These are phyloP conservation scores for Alternaria viburni DNA, from an alignment of 2,329 filamentous ascomycete species.

Conservation along the genomic window DNA sequence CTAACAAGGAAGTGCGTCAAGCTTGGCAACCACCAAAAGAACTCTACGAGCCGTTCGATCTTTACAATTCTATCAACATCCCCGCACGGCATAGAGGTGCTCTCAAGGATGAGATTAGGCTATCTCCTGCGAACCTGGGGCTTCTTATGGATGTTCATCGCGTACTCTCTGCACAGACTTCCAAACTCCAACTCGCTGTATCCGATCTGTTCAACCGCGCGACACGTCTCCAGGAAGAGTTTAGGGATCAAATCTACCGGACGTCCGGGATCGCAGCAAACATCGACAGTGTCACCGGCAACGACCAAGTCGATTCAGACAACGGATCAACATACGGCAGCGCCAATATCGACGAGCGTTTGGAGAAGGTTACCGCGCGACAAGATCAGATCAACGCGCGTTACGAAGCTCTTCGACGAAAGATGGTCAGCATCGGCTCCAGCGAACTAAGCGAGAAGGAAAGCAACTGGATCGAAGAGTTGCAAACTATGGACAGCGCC, in stretches of 20 bases:
- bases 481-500: conserved; percentile 52
- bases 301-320: conserved; percentile 54
- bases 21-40: conserved; percentile 68
- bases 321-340: conserved; percentile 58
- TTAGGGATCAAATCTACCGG: conserved; percentile 70
- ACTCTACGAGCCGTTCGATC: conserved; percentile 63
- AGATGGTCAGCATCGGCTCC: conserved; percentile 55
- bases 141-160: conserved; percentile 77
- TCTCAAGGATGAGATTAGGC: conserved; percentile 70
- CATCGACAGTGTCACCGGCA: conserved; percentile 70
- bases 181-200: conserved; percentile 70
- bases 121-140: conserved; percentile 73
- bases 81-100: conserved; percentile 67
- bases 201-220: conserved; percentile 76
- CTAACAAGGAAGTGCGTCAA: conserved; percentile 63
- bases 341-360: conserved; percentile 64
- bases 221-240: conserved; percentile 70
- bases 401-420: conserved; percentile 64
- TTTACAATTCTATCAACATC: conserved; percentile 64
- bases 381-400: conserved; percentile 65
- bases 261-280: conserved; percentile 69
- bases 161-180: conserved; percentile 72
- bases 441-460: conserved; percentile 69
- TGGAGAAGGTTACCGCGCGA: conserved; percentile 61
- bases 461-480: conserved; percentile 64